Base-by-base conservation (phyloP, 768 basidiomycete species). In the Panus rudis region DNA sequence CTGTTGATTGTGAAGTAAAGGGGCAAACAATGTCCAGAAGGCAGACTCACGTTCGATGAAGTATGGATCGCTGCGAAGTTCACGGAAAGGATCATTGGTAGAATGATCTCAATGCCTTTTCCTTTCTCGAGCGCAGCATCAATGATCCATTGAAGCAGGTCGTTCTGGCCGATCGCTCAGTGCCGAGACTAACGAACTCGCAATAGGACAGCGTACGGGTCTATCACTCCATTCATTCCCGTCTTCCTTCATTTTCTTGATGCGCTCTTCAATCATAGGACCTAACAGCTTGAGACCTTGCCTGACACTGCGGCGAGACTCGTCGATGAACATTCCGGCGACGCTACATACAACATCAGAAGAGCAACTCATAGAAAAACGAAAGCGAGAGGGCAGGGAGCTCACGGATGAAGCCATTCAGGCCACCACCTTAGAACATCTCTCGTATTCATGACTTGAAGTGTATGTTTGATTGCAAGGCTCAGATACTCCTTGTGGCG, bases 101-200 rank as follows among this genome's bases (percentile, higher is more conserved):
- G 53, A 4, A 48, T 26, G 5, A 17, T 24, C 4, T 26, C n/a
- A 5, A 42, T n/a, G 3, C 27, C 22, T 28, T 31, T 35, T 20
- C 43, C 47, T 16, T 43, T 37, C 4, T 42, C 47, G 19, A 37
- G 21, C 0, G 68, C 67, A 12, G 56, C 55, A 26, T 68, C 69
- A 30, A 75, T 53, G 6, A 74, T 50, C 73, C 73, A 76, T 28
- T 62, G 63, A 4, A 75, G 61, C 27, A 71, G 51, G 48, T 76
- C 72, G 41, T 69, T 68, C 74, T 71, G 28, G 11, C 21, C n/a
- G 17, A 17, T 7, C 10, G 10, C 10, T 10, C 10, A 30, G 32
- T 37, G 39, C 13, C 24, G 3, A 21, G 19, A 20, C 22, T 8
- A 6, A 25, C 4, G 25, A n/a, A 10, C 28, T n/a, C n/a, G n/a